Conservation (phyloP, 352 stramenopile species). For the Pythium brassicae region DNA sequence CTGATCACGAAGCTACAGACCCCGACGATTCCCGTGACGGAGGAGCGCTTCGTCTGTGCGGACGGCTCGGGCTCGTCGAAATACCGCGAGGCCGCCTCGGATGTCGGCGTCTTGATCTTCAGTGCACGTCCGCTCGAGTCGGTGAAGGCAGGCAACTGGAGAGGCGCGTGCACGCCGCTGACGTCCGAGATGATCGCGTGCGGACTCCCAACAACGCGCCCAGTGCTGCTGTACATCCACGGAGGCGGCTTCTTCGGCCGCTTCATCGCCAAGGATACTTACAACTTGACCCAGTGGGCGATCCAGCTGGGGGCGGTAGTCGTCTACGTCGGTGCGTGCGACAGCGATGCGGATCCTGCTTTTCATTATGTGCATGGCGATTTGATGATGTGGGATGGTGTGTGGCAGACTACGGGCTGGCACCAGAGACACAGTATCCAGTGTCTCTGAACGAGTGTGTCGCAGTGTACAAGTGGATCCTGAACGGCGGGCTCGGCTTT, state of each 20-base stretch:
- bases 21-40: conserved; percentile 57
- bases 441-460: conserved; percentile 72
- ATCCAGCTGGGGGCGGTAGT: conserved; percentile 70
- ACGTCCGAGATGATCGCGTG: conserved; percentile 66
- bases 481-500: conserved; percentile 71
- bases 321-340: conserved; percentile 74
- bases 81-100: conserved; percentile 31
- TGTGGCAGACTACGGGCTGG: conserved; percentile 68
- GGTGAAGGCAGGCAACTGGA: conserved; percentile 69
- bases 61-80: conserved; percentile 33
- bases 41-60: conserved; percentile 56
- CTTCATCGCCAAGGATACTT: conserved; percentile 85
- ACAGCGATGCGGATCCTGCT: background rate
- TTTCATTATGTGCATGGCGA: conserved; percentile 4
- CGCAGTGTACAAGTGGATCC: conserved; percentile 84
- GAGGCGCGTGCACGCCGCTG: conserved; percentile 39
- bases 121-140: conserved; percentile 61
- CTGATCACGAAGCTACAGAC: conserved; percentile 60
- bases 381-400: conserved; percentile 5
- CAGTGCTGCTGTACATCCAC: conserved; percentile 85
- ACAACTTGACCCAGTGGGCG: conserved; percentile 74
- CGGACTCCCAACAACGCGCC: conserved; percentile 56
- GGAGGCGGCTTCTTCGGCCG: conserved; percentile 83
- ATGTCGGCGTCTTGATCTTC: conserved; percentile 72
- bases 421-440: conserved; percentile 82